phyloP scores from a whole-genome alignment of 495 filamentous ascomycete genomes.

The Peziza echinospora region DNA sequence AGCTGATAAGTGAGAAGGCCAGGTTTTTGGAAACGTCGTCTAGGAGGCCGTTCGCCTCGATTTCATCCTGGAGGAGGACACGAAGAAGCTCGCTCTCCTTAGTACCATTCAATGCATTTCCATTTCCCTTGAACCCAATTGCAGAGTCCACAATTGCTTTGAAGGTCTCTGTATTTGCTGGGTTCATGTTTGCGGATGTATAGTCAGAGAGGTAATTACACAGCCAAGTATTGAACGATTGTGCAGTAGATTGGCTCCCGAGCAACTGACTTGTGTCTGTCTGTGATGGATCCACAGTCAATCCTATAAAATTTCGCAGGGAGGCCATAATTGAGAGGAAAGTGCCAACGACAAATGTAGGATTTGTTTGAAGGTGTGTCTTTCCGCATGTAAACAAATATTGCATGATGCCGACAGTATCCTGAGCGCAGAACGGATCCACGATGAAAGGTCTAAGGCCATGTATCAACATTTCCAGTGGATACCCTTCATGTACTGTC shows the following conservation, averaged over 20 bases:
- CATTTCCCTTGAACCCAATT: conserved; percentile 31
- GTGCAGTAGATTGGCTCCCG: conserved; percentile 42
- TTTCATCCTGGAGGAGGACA: conserved; percentile 51
- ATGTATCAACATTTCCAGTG: conserved; percentile 78
- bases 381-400: conserved; percentile 57
- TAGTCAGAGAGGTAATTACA: conserved; percentile 36
- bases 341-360: conserved; percentile 59
- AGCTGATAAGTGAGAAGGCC: conserved; percentile 51
- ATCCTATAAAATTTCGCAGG: conserved; percentile 46
- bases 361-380: conserved; percentile 36
- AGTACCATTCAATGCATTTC: conserved; percentile 36
- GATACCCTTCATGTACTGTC: conserved; percentile 51
- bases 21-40: conserved; percentile 44
- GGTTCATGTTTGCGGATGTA: conserved; percentile 27
- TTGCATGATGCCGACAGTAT: conserved; percentile 67
- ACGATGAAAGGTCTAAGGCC: conserved; percentile 56
- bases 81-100: conserved; percentile 53
- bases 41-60: conserved; percentile 36
- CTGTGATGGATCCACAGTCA: conserved; percentile 35
- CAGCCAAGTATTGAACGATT: conserved; percentile 52
- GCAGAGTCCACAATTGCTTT: conserved; percentile 40
- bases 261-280: conserved; percentile 57
- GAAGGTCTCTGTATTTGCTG: conserved; percentile 32
- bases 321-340: conserved; percentile 54
- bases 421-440: conserved; percentile 73